Base-by-base conservation (phyloP, 768 basidiomycete species). In the Hericium erinaceus region DNA sequence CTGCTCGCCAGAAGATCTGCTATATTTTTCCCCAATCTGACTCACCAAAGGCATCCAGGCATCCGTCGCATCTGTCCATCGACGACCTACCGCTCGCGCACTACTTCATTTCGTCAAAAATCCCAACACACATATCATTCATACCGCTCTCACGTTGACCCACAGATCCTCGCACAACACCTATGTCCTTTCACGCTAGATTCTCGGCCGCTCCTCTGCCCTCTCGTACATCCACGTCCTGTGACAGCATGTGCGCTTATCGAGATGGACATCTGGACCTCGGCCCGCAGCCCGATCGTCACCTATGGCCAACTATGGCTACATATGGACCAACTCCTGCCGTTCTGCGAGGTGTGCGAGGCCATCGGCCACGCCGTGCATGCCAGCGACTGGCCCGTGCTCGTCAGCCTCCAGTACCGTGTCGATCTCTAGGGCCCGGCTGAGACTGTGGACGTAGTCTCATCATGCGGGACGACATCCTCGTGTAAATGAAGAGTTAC, bases 251-350 rank as follows among this genome's bases (percentile, higher is more conserved):
- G 79, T 76, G 10, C 76, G 82, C 18, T 84, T 61, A 78, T 85
- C 71, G 84, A 87, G 64, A 82, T 85, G 52, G 84, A 87, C 61
- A 82, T 83, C 8, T 87, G 85, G 83, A 74, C 80, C 5, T 77
- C 78, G 0, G 68, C 73, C 7, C 72, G 75, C 41, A 80, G 81
- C 0, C 73, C 78, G 11, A 68, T 82, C 52, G n/a, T n/a, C n/a
- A n/a, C n/a, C n/a, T n/a, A n/a, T n/a, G n/a, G n/a, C n/a, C n/a
- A n/a, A n/a, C n/a, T n/a, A n/a, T n/a, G 84, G 84, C 1, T 73
- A 80, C 61, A 85, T 83, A 1, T 72, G 83, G 58, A 80, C 75
- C 60, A 74, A 75, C 61, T 73, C 76, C 26, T 84, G 4, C 64
- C 78, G 1, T 81, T 85, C 57, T 54, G 74, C 22, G 73, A 72